Conservation (phyloP, 192 early-diverging fungal species). For the Martensiomyces pterosporus region DNA sequence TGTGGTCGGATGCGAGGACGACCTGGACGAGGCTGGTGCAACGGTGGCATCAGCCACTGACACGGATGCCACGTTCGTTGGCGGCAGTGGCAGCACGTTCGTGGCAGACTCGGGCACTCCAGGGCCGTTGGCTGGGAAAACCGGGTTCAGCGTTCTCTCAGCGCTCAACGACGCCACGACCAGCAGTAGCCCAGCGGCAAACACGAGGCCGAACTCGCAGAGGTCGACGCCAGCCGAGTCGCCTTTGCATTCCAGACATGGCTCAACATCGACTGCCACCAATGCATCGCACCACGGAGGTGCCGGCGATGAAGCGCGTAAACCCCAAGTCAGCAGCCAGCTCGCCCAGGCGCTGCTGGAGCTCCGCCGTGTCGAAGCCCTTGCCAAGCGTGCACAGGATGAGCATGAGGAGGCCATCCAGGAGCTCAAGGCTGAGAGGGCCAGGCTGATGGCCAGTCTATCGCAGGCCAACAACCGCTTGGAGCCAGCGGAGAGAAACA, state of each 20-base stretch:
- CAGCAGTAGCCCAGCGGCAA: no score
- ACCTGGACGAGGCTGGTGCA: no score
- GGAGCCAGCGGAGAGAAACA: constrained; percentile 8
- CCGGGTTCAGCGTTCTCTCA: not conserved
- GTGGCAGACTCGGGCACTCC: no score
- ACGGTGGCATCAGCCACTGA: no score
- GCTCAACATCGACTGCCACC: not conserved
- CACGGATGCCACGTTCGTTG: not conserved
- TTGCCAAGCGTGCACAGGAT: constrained; percentile 9
- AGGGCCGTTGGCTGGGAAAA: no score
- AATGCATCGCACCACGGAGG: no score
- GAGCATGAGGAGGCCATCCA: constrained; percentile 12
- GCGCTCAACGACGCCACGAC: not conserved
- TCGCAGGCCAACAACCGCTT: constrained; percentile 1
- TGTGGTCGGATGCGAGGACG: no score
- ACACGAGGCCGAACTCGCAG: no score
- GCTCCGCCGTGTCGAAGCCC: constrained; percentile 9
- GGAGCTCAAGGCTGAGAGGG: constrained; percentile 18
- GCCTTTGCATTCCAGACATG: not conserved
- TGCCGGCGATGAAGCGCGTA: not conserved
- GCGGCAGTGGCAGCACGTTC: not conserved
- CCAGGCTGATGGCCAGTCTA: constrained; percentile 9
- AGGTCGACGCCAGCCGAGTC: not conserved
- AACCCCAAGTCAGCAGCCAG: not conserved
- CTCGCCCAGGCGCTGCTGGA: constrained; percentile 5